phyloP scores from a whole-genome alignment of 768 basidiomycete species.

The Russula griseocarnosa region DNA sequence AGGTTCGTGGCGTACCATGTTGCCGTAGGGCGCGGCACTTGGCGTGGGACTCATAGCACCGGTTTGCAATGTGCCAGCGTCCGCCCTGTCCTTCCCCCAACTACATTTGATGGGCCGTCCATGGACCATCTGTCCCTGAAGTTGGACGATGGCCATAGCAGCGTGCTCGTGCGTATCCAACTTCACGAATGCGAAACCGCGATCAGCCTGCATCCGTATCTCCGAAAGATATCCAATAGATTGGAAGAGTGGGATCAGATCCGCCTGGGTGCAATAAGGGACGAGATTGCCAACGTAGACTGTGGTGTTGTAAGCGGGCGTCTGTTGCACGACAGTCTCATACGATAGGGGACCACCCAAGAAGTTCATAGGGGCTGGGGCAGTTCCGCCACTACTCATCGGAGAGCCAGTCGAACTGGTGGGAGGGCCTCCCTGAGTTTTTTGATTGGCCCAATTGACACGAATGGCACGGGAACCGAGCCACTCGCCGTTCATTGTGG shows the following conservation, averaged over 20 bases:
- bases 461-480: conserved; percentile 96
- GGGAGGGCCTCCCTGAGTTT: conserved; percentile 71
- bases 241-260: conserved; percentile 96
- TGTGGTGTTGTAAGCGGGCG: conserved; percentile 89
- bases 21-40: conserved; percentile 62
- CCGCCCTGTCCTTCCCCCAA: conserved; percentile 95
- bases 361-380: conserved; percentile 89
- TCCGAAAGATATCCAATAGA: conserved; percentile 98
- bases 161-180: conserved; percentile 98
- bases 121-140: conserved; percentile 96
- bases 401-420: conserved; percentile 15
- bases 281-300: conserved; percentile 99
- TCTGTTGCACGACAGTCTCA: conserved; percentile 90
- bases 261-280: conserved; percentile 94
- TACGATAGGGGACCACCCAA: conserved; percentile 85
- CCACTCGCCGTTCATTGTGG: conserved; percentile 99
- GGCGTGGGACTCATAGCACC: conserved; percentile 58
- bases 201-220: conserved; percentile 98
- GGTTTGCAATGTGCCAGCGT: conserved; percentile 55
- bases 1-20: conserved; percentile 55
- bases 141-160: conserved; percentile 94
- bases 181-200: conserved; percentile 98
- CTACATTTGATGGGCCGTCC: conserved; percentile 97
- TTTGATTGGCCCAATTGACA: conserved; percentile 99
- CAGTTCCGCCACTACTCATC: conserved; percentile 44